These are phyloP conservation scores for Amanita pseudoporphyria DNA, from an alignment of 768 basidiomycete species.

Conservation along the genomic window DNA sequence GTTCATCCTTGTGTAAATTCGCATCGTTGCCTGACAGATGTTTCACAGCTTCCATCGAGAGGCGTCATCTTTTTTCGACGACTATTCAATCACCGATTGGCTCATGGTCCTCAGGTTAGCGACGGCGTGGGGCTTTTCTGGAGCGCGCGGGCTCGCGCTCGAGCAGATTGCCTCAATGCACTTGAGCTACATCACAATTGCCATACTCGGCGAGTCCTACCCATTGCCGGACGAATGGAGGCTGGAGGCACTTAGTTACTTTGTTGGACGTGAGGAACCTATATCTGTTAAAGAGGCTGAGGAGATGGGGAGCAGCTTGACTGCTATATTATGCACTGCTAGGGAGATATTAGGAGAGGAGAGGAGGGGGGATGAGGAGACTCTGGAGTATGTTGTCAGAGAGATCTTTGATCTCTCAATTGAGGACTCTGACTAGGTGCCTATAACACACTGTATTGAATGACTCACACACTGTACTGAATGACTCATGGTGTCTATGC, in stretches of 20 bases:
- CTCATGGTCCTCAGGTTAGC: neutral
- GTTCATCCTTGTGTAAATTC: neutral
- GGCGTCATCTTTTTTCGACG: constrained; percentile 19
- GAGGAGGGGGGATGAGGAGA: constrained; percentile 15
- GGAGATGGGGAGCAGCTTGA: constrained; percentile 18
- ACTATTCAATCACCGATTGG: constrained; percentile 4
- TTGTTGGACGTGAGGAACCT: neutral
- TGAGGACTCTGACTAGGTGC: neutral
- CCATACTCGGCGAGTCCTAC: constrained; percentile 11
- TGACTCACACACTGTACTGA: no score
- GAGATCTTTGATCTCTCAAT: constrained; percentile 13
- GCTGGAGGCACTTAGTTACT: neutral
- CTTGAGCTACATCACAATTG: constrained; percentile 7
- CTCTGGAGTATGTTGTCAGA: constrained; percentile 15
- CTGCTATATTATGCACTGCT: constrained; percentile 14
- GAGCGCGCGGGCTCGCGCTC: neutral
- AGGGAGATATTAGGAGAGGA: constrained; percentile 17
- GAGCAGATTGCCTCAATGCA: neutral
- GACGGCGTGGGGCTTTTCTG: neutral
- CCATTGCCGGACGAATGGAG: neutral
- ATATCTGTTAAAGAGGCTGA: constrained; percentile 17
- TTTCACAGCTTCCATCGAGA: constrained; percentile 22
- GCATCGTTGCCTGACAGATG: neutral
- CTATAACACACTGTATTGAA: no score
- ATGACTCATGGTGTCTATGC: neutral